These are phyloP conservation scores for Lentinula sp. DNA, from an alignment of 768 basidiomycete genomes.

Conservation along the genomic window DNA sequence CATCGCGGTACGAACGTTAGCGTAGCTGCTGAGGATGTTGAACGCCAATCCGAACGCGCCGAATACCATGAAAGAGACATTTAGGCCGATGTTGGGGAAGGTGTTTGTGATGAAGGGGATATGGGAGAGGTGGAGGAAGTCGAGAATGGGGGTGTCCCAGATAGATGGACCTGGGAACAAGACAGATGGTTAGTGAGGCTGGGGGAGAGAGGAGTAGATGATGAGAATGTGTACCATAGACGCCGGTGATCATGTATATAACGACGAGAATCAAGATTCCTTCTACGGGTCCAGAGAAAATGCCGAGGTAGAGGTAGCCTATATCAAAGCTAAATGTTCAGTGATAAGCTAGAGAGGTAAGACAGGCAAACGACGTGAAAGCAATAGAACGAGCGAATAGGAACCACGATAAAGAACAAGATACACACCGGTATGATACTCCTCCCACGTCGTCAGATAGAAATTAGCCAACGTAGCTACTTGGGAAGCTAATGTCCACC, in stretches of 20 bases:
- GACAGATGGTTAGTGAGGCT: background rate
- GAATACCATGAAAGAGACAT: conserved; percentile 86
- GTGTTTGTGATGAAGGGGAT: conserved; percentile 37
- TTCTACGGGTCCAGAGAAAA: conserved; percentile 94
- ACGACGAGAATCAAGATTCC: conserved; percentile 83
- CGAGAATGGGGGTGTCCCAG: conserved; percentile 71
- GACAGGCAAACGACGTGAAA: background rate
- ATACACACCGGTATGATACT: conserved; percentile 76
- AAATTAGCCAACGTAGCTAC: conserved; percentile 72
- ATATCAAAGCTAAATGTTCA: background rate
- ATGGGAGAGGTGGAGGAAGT: conserved; percentile 49
- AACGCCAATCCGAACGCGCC: conserved; percentile 61
- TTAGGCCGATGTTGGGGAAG: conserved; percentile 68
- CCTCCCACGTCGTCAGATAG: conserved; percentile 77
- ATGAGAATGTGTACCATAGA: conserved; percentile 46
- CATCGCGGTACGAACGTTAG: conserved; percentile 70
- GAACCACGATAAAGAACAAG: no score
- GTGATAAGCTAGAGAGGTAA: background rate
- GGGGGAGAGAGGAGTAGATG: no score
- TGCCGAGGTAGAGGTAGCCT: conserved; percentile 87
- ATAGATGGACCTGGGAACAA: conserved; percentile 56
- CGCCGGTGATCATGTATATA: conserved; percentile 75
- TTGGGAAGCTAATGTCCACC: conserved; percentile 95
- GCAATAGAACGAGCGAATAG: no score
- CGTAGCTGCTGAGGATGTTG: conserved; percentile 80